Evolutionary conservation across 23 red algal genomes (phyloP).

Genomic region (Gracilaria vermiculophylla): DNA sequence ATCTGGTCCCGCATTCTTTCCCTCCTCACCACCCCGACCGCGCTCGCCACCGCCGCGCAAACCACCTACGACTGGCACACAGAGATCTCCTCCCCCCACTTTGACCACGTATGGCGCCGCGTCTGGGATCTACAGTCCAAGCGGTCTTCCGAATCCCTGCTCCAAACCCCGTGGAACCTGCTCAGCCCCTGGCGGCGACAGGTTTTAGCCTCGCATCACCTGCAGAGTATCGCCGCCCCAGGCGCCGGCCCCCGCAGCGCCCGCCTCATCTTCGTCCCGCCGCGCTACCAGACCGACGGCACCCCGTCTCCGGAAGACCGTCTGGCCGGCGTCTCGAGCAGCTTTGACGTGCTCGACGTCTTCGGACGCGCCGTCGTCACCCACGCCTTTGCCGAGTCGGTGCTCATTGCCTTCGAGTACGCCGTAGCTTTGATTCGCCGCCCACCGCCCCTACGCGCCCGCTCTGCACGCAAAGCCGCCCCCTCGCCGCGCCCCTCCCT

Average conservation of each 20-base stretch:
- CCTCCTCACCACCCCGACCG: neutral
- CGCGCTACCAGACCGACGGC: constrained; percentile 7
- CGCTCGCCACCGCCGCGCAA: neutral
- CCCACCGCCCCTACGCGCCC: neutral
- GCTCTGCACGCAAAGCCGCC: neutral
- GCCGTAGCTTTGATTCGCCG: constrained; percentile 4
- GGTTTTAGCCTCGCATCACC: constrained; percentile 14
- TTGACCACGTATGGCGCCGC: constrained; percentile 13
- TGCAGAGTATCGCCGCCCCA: neutral
- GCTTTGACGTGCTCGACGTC: constrained; percentile 11
- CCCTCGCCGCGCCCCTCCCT: neutral
- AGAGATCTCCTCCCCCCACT: neutral
- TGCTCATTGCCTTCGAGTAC: constrained; percentile 23
- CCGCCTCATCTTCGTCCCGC: neutral
- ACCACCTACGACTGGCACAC: neutral
- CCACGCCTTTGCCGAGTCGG: neutral
- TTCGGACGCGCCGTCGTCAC: constrained; percentile 7
- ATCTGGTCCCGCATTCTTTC: constrained; percentile 37
- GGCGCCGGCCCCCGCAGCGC: neutral
- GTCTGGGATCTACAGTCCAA: constrained; percentile 21
- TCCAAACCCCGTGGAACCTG: neutral
- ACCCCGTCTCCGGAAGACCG: neutral
- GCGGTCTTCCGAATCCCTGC: neutral
- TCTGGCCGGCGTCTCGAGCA: neutral
- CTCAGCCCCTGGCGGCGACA: neutral